Percentiles rank a stretch among this genome's conserved stretches.
phyloP scores from a whole-genome alignment of 169 alveolate genomes.

The Babesia bovis region DNA sequence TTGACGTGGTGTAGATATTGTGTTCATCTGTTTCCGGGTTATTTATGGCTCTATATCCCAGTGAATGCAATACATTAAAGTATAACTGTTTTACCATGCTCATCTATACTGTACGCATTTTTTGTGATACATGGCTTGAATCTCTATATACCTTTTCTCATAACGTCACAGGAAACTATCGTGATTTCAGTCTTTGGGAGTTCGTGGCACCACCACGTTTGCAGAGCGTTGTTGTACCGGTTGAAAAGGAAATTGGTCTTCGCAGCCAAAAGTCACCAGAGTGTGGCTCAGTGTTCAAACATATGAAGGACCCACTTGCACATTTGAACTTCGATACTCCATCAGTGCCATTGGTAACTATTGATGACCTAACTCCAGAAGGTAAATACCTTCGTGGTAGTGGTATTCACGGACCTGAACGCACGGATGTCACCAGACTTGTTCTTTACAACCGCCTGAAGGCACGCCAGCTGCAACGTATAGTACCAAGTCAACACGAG shows the following conservation, averaged over 20 bases:
- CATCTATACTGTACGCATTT: too few relatives aligned
- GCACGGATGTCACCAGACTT: conserved; percentile 80
- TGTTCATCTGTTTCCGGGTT: too few relatives aligned
- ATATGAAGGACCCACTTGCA: conserved; percentile 66
- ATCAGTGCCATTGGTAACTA: conserved; percentile 68
- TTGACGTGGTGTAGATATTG: background rate
- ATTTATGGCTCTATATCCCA: too few relatives aligned
- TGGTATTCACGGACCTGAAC: conserved; percentile 88
- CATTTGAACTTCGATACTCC: conserved; percentile 66
- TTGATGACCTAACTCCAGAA: conserved; percentile 71
- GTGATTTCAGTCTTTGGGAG: conserved; percentile 77
- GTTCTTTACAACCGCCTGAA: conserved; percentile 84
- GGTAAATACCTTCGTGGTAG: conserved; percentile 81
- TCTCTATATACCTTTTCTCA: too few relatives aligned
- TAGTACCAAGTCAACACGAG: conserved; percentile 77
- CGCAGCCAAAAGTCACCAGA: conserved; percentile 54
- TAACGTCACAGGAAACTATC: conserved; percentile 80
- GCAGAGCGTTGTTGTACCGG: conserved; percentile 72
- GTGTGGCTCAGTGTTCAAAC: conserved; percentile 54
- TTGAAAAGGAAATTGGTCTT: conserved; percentile 67
- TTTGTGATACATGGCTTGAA: too few relatives aligned
- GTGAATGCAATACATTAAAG: too few relatives aligned
- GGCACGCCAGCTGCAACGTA: conserved; percentile 82
- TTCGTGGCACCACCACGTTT: conserved; percentile 75
- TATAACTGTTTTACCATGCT: too few relatives aligned